Base-by-base conservation (phyloP, 2,329 filamentous ascomycete genomes). In the Ceratocystis huliohia region DNA sequence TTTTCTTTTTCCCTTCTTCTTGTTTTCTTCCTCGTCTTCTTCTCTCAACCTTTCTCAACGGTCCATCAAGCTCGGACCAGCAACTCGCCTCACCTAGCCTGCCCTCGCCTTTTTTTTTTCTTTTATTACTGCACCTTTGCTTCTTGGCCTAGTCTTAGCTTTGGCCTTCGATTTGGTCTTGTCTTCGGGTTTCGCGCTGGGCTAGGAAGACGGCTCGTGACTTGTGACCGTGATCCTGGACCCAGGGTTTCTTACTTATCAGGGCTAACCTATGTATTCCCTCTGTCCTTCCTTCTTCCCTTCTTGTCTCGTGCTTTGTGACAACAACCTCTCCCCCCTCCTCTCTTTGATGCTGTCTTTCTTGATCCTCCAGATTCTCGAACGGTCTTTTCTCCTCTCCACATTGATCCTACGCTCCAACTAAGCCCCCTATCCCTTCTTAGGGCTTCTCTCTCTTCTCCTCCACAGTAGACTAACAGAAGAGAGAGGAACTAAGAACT, bases 311-410 rank as follows among this genome's bases (percentile, higher is more conserved):
- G 17, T 48, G 45, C 46, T 8, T 57, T 25, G 10, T 30, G 28
- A 30, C 53, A 30, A 59, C 17, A 33, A 7, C 10, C 41, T 28
- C 25, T 45, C 5, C 45, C 61, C 44, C 45, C 44, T n/a, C 44
- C 61, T 15, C 53, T 57, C 53, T 59, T n/a, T 30, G 53, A 59
- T 30, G 28, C 53, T n/a, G 37, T 25, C 61, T 59, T 67, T 57
- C 64, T 61, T 67, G 53, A 50, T 67, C 65, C 65, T 66, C 44
- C 22, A 13, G 25, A 61, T 45, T 64, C 65, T 67, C 61, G 65
- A 67, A 64, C 48, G 50, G 61, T 46, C 59, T 66, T 33, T 66
- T 66, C 50, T 63, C 65, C 61, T 61, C 56, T 66, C 45, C 48
- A 48, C 44, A 41, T 30, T 41, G 28, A 65, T 65, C 64, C 48